phyloP scores from a whole-genome alignment of 1,139 yeast genomes.

The Yamadazyma songkhlaensis region DNA sequence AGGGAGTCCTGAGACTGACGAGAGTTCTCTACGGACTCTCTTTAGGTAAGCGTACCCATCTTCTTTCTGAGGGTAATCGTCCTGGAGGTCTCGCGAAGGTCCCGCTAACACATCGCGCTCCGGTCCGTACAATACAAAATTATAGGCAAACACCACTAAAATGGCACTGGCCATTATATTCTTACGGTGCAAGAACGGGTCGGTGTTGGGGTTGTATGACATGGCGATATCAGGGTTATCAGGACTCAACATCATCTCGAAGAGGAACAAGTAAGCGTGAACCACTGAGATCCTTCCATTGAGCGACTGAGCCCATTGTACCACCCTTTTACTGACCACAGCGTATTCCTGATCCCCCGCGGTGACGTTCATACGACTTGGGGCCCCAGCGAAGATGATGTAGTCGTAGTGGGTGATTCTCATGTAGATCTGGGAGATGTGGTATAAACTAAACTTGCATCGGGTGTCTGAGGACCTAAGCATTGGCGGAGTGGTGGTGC shows the following conservation, averaged over 20 bases:
- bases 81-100: slow-evolving; percentile 1
- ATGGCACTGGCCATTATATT: slow-evolving; percentile 53
- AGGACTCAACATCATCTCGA: slow-evolving; percentile 55
- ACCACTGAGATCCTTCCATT: slow-evolving; percentile 40
- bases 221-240: slow-evolving; percentile 28
- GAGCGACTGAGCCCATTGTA: slow-evolving; percentile 38
- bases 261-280: slow-evolving; percentile 56
- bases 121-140: slow-evolving; percentile 52
- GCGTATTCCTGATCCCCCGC: slow-evolving; percentile 51
- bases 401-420: slow-evolving; percentile 67
- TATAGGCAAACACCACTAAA: slow-evolving; percentile 58
- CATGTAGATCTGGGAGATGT: slow-evolving; percentile 65
- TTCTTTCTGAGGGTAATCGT: slow-evolving; percentile 24
- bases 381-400: slow-evolving; percentile 73
- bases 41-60: slow-evolving; percentile 35
- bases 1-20: slow-evolving; percentile 16
- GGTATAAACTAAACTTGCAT: slow-evolving; percentile 55
- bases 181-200: slow-evolving; percentile 54
- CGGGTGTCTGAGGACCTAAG: slow-evolving; percentile 28
- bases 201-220: slow-evolving; percentile 46
- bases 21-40: slow-evolving; percentile 35
- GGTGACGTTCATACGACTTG: slow-evolving; percentile 69
- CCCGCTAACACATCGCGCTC: slow-evolving; percentile 33
- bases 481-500: slow-evolving; percentile 17
- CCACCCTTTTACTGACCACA: slow-evolving; percentile 45